A percentile compares a stretch with the other conserved stretches of the same genome.
Evolutionary conservation across 2,329 filamentous ascomycete species (phyloP).

Genomic region (Cladobotryum protrusum): DNA sequence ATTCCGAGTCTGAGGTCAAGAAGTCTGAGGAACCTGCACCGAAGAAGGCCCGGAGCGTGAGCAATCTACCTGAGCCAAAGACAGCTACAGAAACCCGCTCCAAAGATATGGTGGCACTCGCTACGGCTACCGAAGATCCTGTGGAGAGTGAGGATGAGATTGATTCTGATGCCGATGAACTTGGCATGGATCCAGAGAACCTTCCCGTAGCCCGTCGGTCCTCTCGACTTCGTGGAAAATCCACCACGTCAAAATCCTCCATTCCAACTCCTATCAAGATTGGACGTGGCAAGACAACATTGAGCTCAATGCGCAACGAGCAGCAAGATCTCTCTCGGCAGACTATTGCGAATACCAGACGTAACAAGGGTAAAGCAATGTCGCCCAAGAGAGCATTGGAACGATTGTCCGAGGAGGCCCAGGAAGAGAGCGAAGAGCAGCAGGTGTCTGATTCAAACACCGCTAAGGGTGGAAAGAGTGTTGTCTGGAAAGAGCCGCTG

Average conservation of each 20-base stretch:
- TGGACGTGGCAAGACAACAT: slow-evolving; percentile 17
- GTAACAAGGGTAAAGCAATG: slow-evolving; percentile 30
- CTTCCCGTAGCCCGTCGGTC: slow-evolving; percentile 24
- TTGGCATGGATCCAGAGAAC: slow-evolving; percentile 14
- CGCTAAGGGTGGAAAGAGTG: slow-evolving; percentile 22
- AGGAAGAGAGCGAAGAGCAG: slow-evolving; percentile 17
- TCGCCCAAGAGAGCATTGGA: slow-evolving; percentile 30
- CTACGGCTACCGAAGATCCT: slow-evolving; percentile 1
- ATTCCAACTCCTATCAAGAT: slow-evolving; percentile 31
- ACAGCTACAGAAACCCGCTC: slow-evolving; percentile 5
- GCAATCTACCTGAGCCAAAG: slow-evolving; percentile 9
- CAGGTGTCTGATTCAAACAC: slow-evolving; percentile 10
- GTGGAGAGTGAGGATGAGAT: slow-evolving; percentile 1
- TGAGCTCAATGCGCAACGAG: slow-evolving; percentile 23
- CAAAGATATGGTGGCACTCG: slow-evolving; percentile 14
- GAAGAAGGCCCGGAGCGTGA: slow-evolving; percentile 20
- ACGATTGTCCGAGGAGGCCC: slow-evolving; percentile 20
- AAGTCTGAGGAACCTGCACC: slow-evolving; percentile 16
- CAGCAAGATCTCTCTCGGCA: slow-evolving; percentile 28
- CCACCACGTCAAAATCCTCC: slow-evolving; percentile 23
- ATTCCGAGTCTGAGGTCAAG: slow-evolving; percentile 16
- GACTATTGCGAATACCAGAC: slow-evolving; percentile 30
- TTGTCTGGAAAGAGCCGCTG: slow-evolving; percentile 30
- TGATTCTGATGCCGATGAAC: slow-evolving; percentile 5
- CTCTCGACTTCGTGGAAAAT: slow-evolving; percentile 25